These are phyloP conservation scores for Lachnellula cervina DNA, from an alignment of 2,329 filamentous ascomycete species.

Conservation along the genomic window DNA sequence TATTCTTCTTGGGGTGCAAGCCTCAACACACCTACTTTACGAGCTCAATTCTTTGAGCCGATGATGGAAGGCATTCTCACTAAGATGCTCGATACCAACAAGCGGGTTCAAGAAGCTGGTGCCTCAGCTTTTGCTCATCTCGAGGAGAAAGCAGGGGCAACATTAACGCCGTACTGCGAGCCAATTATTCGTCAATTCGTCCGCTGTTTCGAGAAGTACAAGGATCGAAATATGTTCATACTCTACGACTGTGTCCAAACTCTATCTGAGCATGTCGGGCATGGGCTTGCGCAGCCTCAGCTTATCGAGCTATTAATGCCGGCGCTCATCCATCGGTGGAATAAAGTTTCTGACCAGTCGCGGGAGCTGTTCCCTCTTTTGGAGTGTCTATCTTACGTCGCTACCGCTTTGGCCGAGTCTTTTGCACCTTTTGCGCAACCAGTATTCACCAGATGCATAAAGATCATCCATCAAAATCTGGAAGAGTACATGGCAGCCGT, in stretches of 20 bases:
- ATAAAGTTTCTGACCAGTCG: constrained; percentile 80
- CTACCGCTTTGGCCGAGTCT: constrained; percentile 72
- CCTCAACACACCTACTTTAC: constrained; percentile 61
- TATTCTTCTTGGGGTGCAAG: constrained; percentile 91
- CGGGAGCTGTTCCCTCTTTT: constrained; percentile 89
- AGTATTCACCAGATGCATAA: constrained; percentile 83
- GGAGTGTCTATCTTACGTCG: constrained; percentile 95
- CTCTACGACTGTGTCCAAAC: constrained; percentile 98
- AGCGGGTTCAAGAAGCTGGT: constrained; percentile 94
- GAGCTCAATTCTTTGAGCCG: constrained; percentile 79
- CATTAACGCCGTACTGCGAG: constrained; percentile 77
- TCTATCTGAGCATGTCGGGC: constrained; percentile 83
- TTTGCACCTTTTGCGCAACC: constrained; percentile 83
- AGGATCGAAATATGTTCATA: constrained; percentile 98
- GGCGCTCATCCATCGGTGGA: constrained; percentile 82
- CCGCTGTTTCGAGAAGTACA: constrained; percentile 88
- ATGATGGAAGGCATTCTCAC: constrained; percentile 95
- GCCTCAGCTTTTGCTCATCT: constrained; percentile 94
- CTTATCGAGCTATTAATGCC: constrained; percentile 89
- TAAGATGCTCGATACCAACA: constrained; percentile 95
- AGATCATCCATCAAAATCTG: constrained; percentile 87
- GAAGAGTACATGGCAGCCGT: constrained; percentile 70
- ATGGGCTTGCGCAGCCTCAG: constrained; percentile 71
- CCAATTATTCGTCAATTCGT: constrained; percentile 93
- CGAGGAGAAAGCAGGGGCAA: constrained; percentile 83